Evolutionary conservation across 169 alveolate species (phyloP), one percentile per base, ranked within the genome.

Genomic region (Amoebophrya sp.): DNA sequence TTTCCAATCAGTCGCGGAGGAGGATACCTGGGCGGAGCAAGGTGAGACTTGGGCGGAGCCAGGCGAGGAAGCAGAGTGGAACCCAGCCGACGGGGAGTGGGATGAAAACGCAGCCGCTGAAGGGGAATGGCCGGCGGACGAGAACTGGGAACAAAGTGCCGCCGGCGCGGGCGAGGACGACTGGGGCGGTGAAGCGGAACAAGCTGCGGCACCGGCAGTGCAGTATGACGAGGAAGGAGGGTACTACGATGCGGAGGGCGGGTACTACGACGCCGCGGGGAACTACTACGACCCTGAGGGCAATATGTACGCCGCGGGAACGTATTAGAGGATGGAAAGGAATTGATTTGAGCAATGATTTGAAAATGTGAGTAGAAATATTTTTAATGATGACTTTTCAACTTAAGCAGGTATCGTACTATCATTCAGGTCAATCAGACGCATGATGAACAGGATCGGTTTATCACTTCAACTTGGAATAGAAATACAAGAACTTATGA

Each of bases 261-360:
- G 83, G 1, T 66, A 66, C 35, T 7, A 2, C 35, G 83, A 66
- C 32, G 83, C 83, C 7, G 83, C 83, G 83, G 83, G 83, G 38
- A 66, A 66, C 83, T 66, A 66, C 83, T 66, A 66, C 83, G 83
- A 66, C 35, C 39, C 83, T 18, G 83, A 66, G 29, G 83, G 83
- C 12, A 66, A 66, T 66, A 2, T 66, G 1, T 66, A 66, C 35
- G 32, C 83, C 83, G 83, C 83, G 18, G 83, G 83, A 66, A 66
- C 54, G 54, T 41, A 41, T 12, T 41, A 12, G 12, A 12, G 54
- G n/a, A n/a, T n/a, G n/a, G n/a, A n/a, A n/a, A n/a, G n/a, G n/a
- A n/a, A n/a, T n/a, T n/a, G n/a, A n/a, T n/a, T n/a, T n/a, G n/a
- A n/a, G n/a, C n/a, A n/a, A n/a, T n/a, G n/a, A n/a, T n/a, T n/a